A percentile compares a stretch with the other conserved stretches of the same genome.
These are phyloP conservation scores for Medicago arabica DNA, from an alignment of 306 rosid genomes.

Conservation along the genomic window DNA sequence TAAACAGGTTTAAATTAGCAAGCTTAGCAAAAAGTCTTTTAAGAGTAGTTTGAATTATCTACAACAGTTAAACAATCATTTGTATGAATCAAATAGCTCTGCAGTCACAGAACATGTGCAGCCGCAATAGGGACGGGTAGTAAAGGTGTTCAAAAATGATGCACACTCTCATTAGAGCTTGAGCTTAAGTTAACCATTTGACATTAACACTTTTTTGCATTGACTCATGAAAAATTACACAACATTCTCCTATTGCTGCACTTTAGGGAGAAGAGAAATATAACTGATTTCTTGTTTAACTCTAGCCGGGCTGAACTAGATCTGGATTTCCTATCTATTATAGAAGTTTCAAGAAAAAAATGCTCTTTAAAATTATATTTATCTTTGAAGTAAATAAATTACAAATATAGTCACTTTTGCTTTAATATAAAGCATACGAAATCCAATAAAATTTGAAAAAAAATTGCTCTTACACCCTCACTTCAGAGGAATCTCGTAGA, in stretches of 20 bases:
- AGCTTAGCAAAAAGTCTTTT: background rate
- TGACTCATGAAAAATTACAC: background rate
- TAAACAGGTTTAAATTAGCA: background rate
- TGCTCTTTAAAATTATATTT: background rate
- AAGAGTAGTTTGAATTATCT: background rate
- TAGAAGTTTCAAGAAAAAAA: background rate
- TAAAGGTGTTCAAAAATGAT: background rate
- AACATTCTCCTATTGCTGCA: background rate
- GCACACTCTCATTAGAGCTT: background rate
- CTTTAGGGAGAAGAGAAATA: background rate
- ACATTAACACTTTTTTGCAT: background rate
- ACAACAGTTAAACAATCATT: background rate
- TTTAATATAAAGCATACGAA: slow-evolving; percentile 6
- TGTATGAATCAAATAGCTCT: background rate
- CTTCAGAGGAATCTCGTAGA: slow-evolving; percentile 3
- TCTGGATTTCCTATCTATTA: slow-evolving; percentile 25
- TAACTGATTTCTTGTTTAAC: background rate
- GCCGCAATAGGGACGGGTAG: background rate
- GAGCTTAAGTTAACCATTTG: background rate
- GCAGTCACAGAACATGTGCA: background rate
- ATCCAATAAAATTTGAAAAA: slow-evolving; percentile 5
- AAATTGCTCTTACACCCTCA: background rate
- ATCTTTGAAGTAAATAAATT: background rate
- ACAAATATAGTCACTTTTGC: background rate
- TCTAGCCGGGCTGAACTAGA: too few relatives aligned